Conservation (phyloP, 2,329 filamentous ascomycete genomes). For the Neodidymelliopsis sp. region DNA sequence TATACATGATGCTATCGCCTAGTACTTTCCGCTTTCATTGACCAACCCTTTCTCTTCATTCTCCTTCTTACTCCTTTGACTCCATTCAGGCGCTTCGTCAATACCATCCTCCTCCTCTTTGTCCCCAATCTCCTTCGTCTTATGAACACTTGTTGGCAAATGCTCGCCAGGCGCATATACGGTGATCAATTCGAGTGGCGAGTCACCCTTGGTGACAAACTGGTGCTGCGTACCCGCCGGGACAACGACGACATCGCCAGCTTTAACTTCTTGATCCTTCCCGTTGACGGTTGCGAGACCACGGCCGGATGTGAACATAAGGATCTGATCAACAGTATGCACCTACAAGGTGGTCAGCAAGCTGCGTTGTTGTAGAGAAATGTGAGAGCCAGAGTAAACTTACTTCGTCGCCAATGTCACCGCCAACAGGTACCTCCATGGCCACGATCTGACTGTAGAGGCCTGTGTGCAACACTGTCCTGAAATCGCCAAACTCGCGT, state of each 20-base stretch:
- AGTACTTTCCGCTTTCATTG: constrained; percentile 51
- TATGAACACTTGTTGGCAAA: constrained; percentile 64
- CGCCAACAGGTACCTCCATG: constrained; percentile 69
- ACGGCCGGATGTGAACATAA: constrained; percentile 68
- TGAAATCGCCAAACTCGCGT: constrained; percentile 65
- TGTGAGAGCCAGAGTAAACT: constrained; percentile 1
- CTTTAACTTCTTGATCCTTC: constrained; percentile 64
- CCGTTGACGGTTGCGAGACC: constrained; percentile 67
- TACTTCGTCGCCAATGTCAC: constrained; percentile 73
- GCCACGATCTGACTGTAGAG: constrained; percentile 68
- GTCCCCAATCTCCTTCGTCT: constrained; percentile 69
- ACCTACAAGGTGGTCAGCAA: constrained; percentile 37
- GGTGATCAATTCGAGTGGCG: constrained; percentile 67
- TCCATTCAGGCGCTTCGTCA: constrained; percentile 69
- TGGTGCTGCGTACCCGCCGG: constrained; percentile 72
- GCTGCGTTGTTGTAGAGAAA: background rate
- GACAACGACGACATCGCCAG: constrained; percentile 67
- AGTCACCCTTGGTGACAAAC: constrained; percentile 67
- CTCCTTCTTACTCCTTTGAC: constrained; percentile 61
- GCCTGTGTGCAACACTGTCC: constrained; percentile 68
- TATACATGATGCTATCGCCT: no score
- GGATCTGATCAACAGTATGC: constrained; percentile 69
- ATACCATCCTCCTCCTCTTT: constrained; percentile 67
- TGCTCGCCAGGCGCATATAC: constrained; percentile 71
- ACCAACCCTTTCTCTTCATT: constrained; percentile 66